Conservation (phyloP, 352 stramenopile genomes). For the Thalassiosira ordinaria region DNA sequence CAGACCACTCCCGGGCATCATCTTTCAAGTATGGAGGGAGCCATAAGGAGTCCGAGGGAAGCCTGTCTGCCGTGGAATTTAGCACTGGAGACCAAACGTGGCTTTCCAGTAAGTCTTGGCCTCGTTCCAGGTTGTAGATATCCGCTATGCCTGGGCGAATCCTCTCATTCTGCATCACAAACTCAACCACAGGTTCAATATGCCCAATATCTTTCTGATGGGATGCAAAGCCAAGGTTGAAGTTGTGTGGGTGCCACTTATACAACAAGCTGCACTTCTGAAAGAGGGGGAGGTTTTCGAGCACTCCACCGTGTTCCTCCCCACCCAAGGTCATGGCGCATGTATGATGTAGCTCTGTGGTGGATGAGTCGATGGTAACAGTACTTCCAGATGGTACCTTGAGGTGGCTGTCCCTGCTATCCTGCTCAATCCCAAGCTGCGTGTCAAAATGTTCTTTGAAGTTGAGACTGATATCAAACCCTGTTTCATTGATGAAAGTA, state of each 20-base stretch:
- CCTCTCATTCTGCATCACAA: slow-evolving; percentile 81
- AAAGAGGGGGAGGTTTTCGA: slow-evolving; percentile 31
- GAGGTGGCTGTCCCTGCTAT: background rate
- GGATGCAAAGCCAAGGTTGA: background rate
- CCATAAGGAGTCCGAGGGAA: slow-evolving; percentile 60
- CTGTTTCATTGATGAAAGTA: slow-evolving; percentile 46
- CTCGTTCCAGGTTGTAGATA: slow-evolving; percentile 75
- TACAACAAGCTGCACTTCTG: slow-evolving; percentile 29
- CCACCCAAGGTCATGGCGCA: slow-evolving; percentile 28
- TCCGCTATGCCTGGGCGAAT: slow-evolving; percentile 62
- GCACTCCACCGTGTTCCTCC: slow-evolving; percentile 2
- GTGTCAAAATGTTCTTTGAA: background rate
- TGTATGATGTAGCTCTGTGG: slow-evolving; percentile 15
- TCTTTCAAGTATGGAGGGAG: slow-evolving; percentile 78
- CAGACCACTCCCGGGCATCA: slow-evolving; percentile 75
- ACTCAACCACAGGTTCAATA: slow-evolving; percentile 81
- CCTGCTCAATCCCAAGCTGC: background rate
- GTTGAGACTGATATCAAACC: slow-evolving; percentile 33
- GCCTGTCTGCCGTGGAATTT: background rate
- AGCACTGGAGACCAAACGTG: slow-evolving; percentile 66
- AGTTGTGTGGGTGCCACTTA: slow-evolving; percentile 29
- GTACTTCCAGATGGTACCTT: slow-evolving; percentile 16
- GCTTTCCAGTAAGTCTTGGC: slow-evolving; percentile 71
- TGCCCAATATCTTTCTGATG: slow-evolving; percentile 7
- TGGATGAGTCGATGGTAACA: slow-evolving; percentile 31